Evolutionary conservation across 2,329 filamentous ascomycete species (phyloP), one percentile per base, ranked within the genome.

Genomic region (Hypoxylon sp.): DNA sequence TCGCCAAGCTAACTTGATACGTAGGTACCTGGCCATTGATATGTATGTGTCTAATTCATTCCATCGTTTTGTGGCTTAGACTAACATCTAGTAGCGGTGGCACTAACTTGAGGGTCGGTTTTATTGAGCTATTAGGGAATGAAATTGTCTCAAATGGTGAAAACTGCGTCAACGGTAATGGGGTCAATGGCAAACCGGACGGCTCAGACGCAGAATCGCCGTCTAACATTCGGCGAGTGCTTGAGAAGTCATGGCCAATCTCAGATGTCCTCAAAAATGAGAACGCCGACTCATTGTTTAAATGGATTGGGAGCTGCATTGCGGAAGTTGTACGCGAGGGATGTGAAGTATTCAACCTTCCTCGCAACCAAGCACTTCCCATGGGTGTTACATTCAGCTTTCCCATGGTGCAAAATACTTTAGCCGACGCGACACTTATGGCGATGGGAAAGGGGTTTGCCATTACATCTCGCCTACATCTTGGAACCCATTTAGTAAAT

Each of bases 221-320:
- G n/a, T 43, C 75, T 21, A 84, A 84, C 46, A 82, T 91, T 32
- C 83, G 83, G 36, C 83, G 89, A 50, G 85, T 87, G 4, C 80
- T 93, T 60, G 92, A 94, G 76, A 90, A 85, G 70, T 87, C 87
- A 59, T 94, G 91, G 91, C 87, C 91, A 6, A 94, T 94, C 72
- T 86, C 86, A 51, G 88, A 93, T 45, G 87, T 90, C 60, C 80
- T 94, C 68, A 93, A 93, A 75, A 88, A 87, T 77, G 89, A 93
- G 72, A 90, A 94, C 69, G 88, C 91, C 1, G 89, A 93, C 62
- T 89, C 90, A 63, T 82, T 95, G 1, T 96, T 96, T 77, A 80
- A 85, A n/a, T 96, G 92, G 92, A 93, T 96, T 71, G 93, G 92
- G 25, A 83, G 87, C 72, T 92, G 90, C 74, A 93, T 96, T 72